Percentiles rank a stretch among this genome's conserved stretches.
phyloP scores from a whole-genome alignment of 495 filamentous ascomycete species.

The Xylaria intraflava region DNA sequence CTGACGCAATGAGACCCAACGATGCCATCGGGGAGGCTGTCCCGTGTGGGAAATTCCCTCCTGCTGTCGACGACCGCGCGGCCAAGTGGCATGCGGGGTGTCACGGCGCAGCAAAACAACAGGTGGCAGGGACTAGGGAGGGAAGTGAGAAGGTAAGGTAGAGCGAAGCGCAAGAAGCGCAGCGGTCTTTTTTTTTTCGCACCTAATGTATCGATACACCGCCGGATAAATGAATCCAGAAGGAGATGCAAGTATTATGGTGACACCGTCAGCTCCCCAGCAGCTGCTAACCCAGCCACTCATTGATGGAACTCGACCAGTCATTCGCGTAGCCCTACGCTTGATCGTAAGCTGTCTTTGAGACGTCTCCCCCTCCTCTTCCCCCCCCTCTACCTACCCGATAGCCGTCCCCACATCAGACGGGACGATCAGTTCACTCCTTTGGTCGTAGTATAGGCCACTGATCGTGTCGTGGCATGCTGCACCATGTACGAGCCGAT shows the following conservation, averaged over 20 bases:
- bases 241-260: neutral
- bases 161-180: neutral
- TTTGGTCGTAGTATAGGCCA: neutral
- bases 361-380: neutral
- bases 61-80: neutral
- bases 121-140: neutral
- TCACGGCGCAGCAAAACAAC: neutral
- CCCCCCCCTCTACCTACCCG: neutral
- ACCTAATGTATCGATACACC: conserved; percentile 7
- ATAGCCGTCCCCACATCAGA: neutral
- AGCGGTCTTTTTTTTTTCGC: neutral
- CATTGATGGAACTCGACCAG: neutral
- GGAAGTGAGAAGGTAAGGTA: neutral
- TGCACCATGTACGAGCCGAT: conserved; percentile 5
- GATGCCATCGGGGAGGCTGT: neutral
- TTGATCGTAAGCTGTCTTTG: conserved; percentile 1
- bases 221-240: conserved; percentile 5
- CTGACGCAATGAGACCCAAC: conserved; percentile 13
- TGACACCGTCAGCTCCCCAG: conserved; percentile 4
- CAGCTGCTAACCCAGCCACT: conserved; percentile 11
- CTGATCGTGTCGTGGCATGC: conserved; percentile 1
- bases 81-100: conserved; percentile 3
- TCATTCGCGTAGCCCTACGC: conserved; percentile 3
- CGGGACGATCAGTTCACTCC: neutral
- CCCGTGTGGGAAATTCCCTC: neutral